phyloP scores from a whole-genome alignment of 2,329 filamentous ascomycete species.

The Penicillium sp. region DNA sequence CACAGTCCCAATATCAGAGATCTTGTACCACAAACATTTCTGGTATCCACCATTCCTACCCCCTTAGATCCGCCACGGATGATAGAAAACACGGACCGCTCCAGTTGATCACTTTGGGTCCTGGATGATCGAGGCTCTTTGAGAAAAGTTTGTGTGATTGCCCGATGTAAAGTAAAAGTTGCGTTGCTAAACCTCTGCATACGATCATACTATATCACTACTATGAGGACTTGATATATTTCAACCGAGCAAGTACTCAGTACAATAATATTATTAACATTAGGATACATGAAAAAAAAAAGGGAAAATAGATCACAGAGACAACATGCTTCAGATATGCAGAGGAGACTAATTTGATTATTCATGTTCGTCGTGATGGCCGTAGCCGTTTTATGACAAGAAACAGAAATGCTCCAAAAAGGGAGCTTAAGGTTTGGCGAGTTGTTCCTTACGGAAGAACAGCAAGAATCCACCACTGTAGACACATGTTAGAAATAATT shows the following conservation, averaged over 20 bases:
- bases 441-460: constrained; percentile 49
- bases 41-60: too few species aligned
- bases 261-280: constrained; percentile 5
- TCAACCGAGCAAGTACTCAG: neutral
- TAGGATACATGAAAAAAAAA: neutral
- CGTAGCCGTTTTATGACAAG: neutral
- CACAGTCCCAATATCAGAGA: too few species aligned
- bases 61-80: too few species aligned
- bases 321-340: constrained; percentile 8
- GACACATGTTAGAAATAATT: constrained; percentile 8
- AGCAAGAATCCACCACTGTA: constrained; percentile 41
- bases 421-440: constrained; percentile 41
- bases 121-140: neutral
- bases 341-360: neutral
- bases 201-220: neutral
- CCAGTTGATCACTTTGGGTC: neutral
- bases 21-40: too few species aligned
- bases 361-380: constrained; percentile 7
- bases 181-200: too few species aligned
- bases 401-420: neutral
- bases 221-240: neutral
- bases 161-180: neutral
- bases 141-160: neutral
- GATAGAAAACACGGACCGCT: too few species aligned
- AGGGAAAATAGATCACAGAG: neutral